Conservation (phyloP, 306 rosid species). For the Malus orientalis region DNA sequence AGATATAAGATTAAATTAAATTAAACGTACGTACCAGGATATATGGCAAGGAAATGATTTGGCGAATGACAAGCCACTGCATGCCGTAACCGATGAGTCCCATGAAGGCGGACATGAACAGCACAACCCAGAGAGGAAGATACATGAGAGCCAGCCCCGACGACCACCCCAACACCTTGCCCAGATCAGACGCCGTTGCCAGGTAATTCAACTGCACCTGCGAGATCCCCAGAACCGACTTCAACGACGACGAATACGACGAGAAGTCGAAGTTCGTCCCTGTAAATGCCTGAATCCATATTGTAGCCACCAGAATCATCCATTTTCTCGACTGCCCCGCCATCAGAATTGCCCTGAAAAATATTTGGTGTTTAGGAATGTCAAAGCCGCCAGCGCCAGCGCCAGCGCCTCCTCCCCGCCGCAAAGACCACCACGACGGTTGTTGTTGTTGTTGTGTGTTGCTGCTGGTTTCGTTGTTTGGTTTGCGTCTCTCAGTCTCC, state of each 20-base stretch:
- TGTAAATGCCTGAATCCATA: constrained; percentile 90
- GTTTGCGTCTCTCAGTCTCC: neutral
- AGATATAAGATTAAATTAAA: neutral
- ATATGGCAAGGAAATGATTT: constrained; percentile 56
- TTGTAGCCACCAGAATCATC: constrained; percentile 76
- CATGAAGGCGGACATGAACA: constrained; percentile 72
- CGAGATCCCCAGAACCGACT: constrained; percentile 55
- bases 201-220: constrained; percentile 74
- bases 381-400: neutral
- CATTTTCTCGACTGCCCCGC: constrained; percentile 77
- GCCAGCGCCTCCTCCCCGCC: neutral
- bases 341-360: constrained; percentile 20
- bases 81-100: constrained; percentile 69
- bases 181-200: constrained; percentile 80
- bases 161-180: constrained; percentile 84
- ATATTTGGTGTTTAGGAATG: too few relatives aligned
- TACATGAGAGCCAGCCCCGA: constrained; percentile 66
- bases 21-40: constrained; percentile 38
- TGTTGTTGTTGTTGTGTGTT: neutral
- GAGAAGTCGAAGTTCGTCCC: constrained; percentile 94
- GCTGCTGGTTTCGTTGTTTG: neutral
- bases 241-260: constrained; percentile 67
- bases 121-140: constrained; percentile 52
- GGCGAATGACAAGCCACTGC: constrained; percentile 68
- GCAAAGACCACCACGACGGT: neutral